Conservation (phyloP, 805 yeast genomes). For the Saturnispora dispora region DNA sequence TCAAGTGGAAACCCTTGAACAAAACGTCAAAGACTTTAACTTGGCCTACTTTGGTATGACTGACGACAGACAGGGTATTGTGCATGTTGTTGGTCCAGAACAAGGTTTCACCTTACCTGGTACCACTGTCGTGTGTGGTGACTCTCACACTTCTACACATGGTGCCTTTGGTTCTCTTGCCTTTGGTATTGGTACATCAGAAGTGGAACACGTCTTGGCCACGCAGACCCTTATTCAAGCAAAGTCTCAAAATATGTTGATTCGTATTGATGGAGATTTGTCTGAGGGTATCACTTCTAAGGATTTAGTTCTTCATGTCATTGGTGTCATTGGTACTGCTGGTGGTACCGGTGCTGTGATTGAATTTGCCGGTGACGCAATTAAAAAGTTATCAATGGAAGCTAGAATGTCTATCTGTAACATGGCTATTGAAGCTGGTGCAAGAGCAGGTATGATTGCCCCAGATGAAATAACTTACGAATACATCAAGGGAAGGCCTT, state of each 20-base stretch:
- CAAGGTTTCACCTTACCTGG: conserved; percentile 99
- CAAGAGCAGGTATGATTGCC: conserved; percentile 98
- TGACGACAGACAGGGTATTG: conserved; percentile 94
- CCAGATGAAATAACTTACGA: conserved; percentile 88
- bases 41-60: conserved; percentile 92
- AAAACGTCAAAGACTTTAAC: conserved; percentile 83
- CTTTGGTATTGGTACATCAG: conserved; percentile 98
- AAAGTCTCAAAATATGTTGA: conserved; percentile 93
- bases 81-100: conserved; percentile 97
- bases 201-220: conserved; percentile 97
- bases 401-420: conserved; percentile 99
- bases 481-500: conserved; percentile 86
- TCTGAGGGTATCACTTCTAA: conserved; percentile 89
- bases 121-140: conserved; percentile 98
- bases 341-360: conserved; percentile 98
- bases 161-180: conserved; percentile 98
- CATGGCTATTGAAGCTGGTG: conserved; percentile 99
- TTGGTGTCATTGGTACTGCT: conserved; percentile 96
- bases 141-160: conserved; percentile 96
- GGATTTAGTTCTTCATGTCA: conserved; percentile 88
- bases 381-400: conserved; percentile 84
- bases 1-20: conserved; percentile 87
- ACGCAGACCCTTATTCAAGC: conserved; percentile 94
- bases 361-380: conserved; percentile 95
- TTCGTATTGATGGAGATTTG: conserved; percentile 75